Evolutionary conservation across 1,284 basidiomycete genomes (phyloP).

Genomic region (Apiotrichum akiyoshidainum): DNA sequence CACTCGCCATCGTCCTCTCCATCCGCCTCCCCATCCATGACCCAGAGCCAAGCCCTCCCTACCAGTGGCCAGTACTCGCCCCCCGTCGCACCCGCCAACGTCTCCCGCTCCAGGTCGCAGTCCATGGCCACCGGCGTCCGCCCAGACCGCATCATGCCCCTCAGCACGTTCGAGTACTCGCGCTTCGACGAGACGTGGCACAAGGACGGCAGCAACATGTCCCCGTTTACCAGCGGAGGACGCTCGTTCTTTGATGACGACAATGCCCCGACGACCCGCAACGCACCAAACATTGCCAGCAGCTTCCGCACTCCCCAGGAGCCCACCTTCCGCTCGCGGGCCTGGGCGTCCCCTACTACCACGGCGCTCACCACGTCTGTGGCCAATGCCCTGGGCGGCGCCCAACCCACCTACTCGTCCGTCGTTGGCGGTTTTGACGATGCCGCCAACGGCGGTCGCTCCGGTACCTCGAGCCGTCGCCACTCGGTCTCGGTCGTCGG

Average conservation of each 20-base stretch:
- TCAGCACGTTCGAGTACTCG: constrained; percentile 32
- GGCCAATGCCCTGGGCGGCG: constrained; percentile 25
- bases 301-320: constrained; percentile 31
- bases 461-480: constrained; percentile 72
- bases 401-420: constrained; percentile 27
- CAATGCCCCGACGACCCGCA: constrained; percentile 3
- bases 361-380: constrained; percentile 34
- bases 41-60: constrained; percentile 6
- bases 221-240: constrained; percentile 38
- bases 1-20: constrained; percentile 41
- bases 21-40: constrained; percentile 28
- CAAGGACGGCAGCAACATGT: constrained; percentile 41
- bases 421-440: constrained; percentile 33
- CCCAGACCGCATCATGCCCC: constrained; percentile 37
- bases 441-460: constrained; percentile 28
- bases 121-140: constrained; percentile 42
- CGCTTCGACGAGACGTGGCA: constrained; percentile 31
- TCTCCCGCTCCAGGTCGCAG: constrained; percentile 44
- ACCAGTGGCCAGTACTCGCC: constrained; percentile 35
- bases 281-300: constrained; percentile 1
- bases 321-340: constrained; percentile 23
- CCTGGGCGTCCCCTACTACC: constrained; percentile 24
- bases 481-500: constrained; percentile 79
- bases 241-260: constrained; percentile 21
- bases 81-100: constrained; percentile 38